Conservation (phyloP, 1,284 basidiomycete genomes). For the Apiotrichum mycotoxinovorans region DNA sequence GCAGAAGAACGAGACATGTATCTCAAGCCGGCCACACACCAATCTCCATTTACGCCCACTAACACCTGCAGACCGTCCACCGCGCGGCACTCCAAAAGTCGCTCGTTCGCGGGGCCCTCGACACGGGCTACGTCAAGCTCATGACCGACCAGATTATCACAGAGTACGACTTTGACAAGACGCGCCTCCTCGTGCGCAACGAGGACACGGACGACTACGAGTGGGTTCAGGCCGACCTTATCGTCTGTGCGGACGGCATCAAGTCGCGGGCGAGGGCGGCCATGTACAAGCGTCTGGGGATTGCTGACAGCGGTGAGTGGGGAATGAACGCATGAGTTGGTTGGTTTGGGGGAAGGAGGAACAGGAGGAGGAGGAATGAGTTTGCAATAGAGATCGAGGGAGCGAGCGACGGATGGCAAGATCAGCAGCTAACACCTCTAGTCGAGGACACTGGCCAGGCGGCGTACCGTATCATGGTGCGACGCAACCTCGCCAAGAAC, state of each 20-base stretch:
- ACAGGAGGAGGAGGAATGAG: too few species aligned
- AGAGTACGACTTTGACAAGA: conserved; percentile 37
- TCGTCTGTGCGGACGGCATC: conserved; percentile 46
- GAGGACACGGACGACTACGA: conserved; percentile 19
- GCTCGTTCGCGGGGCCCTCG: conserved; percentile 32
- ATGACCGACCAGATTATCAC: conserved; percentile 32
- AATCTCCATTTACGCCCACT: too few species aligned
- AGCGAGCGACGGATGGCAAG: too few species aligned
- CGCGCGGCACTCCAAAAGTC: conserved; percentile 42
- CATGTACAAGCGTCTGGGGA: conserved; percentile 36
- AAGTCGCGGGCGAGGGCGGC: conserved; percentile 35
- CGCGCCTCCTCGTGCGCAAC: conserved; percentile 25
- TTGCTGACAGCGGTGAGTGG: conserved; percentile 29
- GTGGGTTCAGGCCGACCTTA: conserved; percentile 43
- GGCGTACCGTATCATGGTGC: conserved; percentile 47
- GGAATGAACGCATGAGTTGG: not conserved
- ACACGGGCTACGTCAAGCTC: conserved; percentile 33
- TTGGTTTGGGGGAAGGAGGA: too few species aligned
- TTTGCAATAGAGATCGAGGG: too few species aligned
- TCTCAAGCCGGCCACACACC: not conserved
- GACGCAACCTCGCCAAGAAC: conserved; percentile 29
- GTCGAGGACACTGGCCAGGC: conserved; percentile 48
- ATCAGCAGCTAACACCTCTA: not conserved
- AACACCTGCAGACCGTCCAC: conserved; percentile 32
- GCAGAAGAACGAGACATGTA: too few species aligned